Percentiles rank a stretch among this genome's conserved stretches.
Evolutionary conservation across 352 stramenopile genomes (phyloP).

Genomic region (Globisporangium radiosum): DNA sequence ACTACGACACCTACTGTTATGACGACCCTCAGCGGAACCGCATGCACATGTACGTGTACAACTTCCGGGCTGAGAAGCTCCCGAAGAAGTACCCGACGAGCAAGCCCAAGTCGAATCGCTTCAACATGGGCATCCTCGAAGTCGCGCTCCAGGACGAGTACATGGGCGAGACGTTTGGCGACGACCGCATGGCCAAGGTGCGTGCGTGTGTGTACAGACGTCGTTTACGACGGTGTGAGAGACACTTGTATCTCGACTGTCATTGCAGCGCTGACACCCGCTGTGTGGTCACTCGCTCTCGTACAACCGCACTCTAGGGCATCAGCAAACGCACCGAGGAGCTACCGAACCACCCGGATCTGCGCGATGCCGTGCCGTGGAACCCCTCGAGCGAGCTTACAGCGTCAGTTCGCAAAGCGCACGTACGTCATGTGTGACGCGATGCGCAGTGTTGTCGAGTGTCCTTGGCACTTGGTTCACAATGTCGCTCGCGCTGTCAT

Average conservation of each 20-base stretch:
- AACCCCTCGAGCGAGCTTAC: constrained; percentile 55
- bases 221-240: not conserved
- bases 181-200: constrained; percentile 63
- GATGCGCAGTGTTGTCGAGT: not conserved
- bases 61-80: constrained; percentile 79
- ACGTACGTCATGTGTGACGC: constrained; percentile 22
- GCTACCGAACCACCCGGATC: constrained; percentile 63
- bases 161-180: constrained; percentile 54
- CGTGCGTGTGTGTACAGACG: not conserved
- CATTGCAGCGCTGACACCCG: not conserved
- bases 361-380: constrained; percentile 54
- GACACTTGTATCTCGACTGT: not conserved
- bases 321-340: constrained; percentile 72
- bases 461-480: too few species aligned
- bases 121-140: constrained; percentile 74
- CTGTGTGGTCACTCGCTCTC: not conserved
- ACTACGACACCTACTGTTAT: too few species aligned
- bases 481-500: not conserved
- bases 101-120: constrained; percentile 67
- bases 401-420: constrained; percentile 30
- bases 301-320: constrained; percentile 17
- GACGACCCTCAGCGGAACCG: constrained; percentile 45
- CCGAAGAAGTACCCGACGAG: constrained; percentile 70
- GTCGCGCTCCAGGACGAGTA: constrained; percentile 60
- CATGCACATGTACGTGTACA: constrained; percentile 80